Percentiles rank a stretch among this genome's conserved stretches.
Conservation (phyloP, 768 basidiomycete genomes). For the Kockovaella imperatae region DNA sequence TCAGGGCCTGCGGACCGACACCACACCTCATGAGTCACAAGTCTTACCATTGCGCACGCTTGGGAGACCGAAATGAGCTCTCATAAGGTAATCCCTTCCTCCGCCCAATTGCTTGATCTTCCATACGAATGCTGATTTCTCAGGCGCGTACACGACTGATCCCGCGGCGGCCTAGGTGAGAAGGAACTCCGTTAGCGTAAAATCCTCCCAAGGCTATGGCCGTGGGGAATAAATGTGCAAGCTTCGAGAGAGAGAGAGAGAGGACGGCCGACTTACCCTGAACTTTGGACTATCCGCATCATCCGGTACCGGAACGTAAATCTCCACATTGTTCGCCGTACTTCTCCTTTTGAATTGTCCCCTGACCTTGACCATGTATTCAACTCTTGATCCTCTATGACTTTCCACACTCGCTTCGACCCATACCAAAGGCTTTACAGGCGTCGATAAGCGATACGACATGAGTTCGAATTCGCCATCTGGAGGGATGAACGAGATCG, state of each 20-base stretch:
- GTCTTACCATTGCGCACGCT: constrained; percentile 81
- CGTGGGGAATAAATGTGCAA: too few species aligned
- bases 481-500: constrained; percentile 97
- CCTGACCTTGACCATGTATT: constrained; percentile 88
- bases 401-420: constrained; percentile 95
- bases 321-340: constrained; percentile 96
- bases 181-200: constrained; percentile 6
- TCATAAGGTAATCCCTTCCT: constrained; percentile 92
- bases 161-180: constrained; percentile 91
- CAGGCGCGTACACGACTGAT: constrained; percentile 91
- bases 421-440: constrained; percentile 95
- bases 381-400: constrained; percentile 81
- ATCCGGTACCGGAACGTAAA: constrained; percentile 97
- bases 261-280: constrained; percentile 68
- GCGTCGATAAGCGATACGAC: constrained; percentile 92
- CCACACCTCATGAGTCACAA: too few species aligned
- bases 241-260: too few species aligned
- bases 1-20: constrained; percentile 43
- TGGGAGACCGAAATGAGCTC: constrained; percentile 93
- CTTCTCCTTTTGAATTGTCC: constrained; percentile 97
- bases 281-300: constrained; percentile 98
- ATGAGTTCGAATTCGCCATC: constrained; percentile 99
- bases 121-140: constrained; percentile 98
- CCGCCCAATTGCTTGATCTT: constrained; percentile 98
- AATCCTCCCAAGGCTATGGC: not conserved